phyloP scores from a whole-genome alignment of 2,329 filamentous ascomycete genomes.

The Pyrenochaeta sp. region DNA sequence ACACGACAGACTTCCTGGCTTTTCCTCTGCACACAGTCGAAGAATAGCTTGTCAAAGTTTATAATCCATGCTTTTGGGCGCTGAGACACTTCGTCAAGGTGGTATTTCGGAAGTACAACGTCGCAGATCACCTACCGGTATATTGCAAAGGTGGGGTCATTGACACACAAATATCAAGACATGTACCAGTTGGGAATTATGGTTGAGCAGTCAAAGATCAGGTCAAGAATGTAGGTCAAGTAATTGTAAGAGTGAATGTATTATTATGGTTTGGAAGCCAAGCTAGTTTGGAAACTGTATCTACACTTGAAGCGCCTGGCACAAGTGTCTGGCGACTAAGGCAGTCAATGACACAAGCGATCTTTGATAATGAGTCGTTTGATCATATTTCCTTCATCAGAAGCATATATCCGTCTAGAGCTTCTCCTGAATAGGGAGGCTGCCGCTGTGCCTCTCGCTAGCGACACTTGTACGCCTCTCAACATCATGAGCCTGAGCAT shows the following conservation, averaged over 20 bases:
- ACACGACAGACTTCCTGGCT: too few relatives aligned
- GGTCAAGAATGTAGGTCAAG: too few relatives aligned
- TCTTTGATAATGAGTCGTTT: neutral
- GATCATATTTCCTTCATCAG: neutral
- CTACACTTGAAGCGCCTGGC: neutral
- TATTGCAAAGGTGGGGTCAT: too few relatives aligned
- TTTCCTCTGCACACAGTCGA: too few relatives aligned
- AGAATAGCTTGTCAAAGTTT: too few relatives aligned
- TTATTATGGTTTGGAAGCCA: neutral
- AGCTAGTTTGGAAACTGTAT: neutral
- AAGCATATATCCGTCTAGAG: neutral
- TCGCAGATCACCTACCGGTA: too few relatives aligned
- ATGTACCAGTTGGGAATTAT: too few relatives aligned
- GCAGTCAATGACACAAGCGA: neutral
- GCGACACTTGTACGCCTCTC: conserved; percentile 35
- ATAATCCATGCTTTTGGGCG: too few relatives aligned
- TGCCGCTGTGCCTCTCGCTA: conserved; percentile 21
- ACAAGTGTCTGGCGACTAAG: neutral
- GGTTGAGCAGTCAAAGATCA: too few relatives aligned
- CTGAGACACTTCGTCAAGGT: too few relatives aligned
- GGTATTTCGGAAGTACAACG: too few relatives aligned
- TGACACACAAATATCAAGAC: too few relatives aligned
- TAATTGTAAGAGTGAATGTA: conserved; percentile 2
- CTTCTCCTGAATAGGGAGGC: conserved; percentile 22
- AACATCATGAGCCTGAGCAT: conserved; percentile 37